Evolutionary conservation across 2,329 filamentous ascomycete genomes (phyloP).

Genomic region (Aspergillus sp.): DNA sequence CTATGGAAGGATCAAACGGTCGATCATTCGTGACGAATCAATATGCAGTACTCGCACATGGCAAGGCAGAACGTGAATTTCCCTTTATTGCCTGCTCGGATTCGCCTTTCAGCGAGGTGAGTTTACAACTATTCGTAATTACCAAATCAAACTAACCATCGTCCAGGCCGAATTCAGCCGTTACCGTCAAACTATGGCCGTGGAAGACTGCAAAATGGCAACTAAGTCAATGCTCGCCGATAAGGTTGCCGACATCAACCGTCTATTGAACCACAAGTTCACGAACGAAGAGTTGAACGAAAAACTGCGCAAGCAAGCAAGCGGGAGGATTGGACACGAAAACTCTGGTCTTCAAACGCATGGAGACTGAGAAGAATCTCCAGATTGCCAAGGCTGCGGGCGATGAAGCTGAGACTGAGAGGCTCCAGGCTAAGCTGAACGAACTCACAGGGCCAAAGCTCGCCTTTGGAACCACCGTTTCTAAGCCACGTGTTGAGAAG

Average conservation of each 20-base stretch:
- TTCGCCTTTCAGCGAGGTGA: slow-evolving; percentile 72
- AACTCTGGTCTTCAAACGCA: slow-evolving; percentile 63
- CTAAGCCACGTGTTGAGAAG: slow-evolving; percentile 51
- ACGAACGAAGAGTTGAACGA: slow-evolving; percentile 76
- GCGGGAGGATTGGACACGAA: slow-evolving; percentile 59
- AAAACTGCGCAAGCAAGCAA: slow-evolving; percentile 67
- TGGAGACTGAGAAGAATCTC: slow-evolving; percentile 60
- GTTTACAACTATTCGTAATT: neutral
- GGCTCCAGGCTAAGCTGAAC: slow-evolving; percentile 46
- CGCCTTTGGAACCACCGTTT: slow-evolving; percentile 65
- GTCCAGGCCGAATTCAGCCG: slow-evolving; percentile 70
- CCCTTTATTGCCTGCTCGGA: slow-evolving; percentile 91
- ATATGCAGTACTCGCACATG: slow-evolving; percentile 76
- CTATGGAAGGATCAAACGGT: slow-evolving; percentile 68
- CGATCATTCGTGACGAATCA: slow-evolving; percentile 78
- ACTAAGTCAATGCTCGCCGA: slow-evolving; percentile 63
- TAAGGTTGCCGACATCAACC: slow-evolving; percentile 78
- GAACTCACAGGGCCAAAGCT: slow-evolving; percentile 55
- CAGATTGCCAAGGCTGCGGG: slow-evolving; percentile 62
- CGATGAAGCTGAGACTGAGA: slow-evolving; percentile 54
- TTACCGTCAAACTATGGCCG: slow-evolving; percentile 69
- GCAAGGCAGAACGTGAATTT: slow-evolving; percentile 77
- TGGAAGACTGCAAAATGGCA: slow-evolving; percentile 68
- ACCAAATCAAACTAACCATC: neutral
- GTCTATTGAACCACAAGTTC: slow-evolving; percentile 72